Evolutionary conservation across 192 early-diverging fungal genomes (phyloP), one percentile per base, ranked within the genome.

Genomic region (Backusella parvicylindrica): DNA sequence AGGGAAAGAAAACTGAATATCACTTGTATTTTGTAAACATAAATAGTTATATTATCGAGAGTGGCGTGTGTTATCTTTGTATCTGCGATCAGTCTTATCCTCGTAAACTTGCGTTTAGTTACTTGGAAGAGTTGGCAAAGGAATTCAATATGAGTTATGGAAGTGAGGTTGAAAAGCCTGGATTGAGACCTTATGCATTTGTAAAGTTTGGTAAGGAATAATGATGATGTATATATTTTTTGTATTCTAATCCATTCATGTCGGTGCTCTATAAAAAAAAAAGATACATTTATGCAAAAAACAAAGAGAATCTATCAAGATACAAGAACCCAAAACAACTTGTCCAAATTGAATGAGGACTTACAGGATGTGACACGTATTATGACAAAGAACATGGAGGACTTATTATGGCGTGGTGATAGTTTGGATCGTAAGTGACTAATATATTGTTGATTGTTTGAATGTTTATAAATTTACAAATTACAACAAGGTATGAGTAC

Each of bases 331-430:
- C 94, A 96, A 81, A 87, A 90, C 53, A 97, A 99, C 79, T 74
- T 99, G 78, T 86, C 93, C 71, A 96, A 95, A 82, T 83, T 99
- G 35, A 96, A 98, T 81, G 95, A 97, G 71, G 97, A 99, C 82
- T 83, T 99, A 73, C 91, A 93, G 67, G 97, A 99, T 82, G 96
- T 99, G 4, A 95, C 94, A 35, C 88, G 95, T 74, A 99, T 99
- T 68, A 98, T 99, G 97, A 99, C 94, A 35, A 96, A 94, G 79
- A 99, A 99, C 85, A 96, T 99, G 88, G 93, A 96, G 72, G 96
- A 97, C 81, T 82, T 99, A 38, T 86, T 99, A 65, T 97, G 95
- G 87, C 89, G 95, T 33, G 95, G 94, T 16, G 94, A 95, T 76
- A 87, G 86, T 50, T 85, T 96, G 68, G 92, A 95, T 74, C 86